Evolutionary conservation across 129 eudicot species (phyloP).

Genomic region (Flaveria robusta): DNA sequence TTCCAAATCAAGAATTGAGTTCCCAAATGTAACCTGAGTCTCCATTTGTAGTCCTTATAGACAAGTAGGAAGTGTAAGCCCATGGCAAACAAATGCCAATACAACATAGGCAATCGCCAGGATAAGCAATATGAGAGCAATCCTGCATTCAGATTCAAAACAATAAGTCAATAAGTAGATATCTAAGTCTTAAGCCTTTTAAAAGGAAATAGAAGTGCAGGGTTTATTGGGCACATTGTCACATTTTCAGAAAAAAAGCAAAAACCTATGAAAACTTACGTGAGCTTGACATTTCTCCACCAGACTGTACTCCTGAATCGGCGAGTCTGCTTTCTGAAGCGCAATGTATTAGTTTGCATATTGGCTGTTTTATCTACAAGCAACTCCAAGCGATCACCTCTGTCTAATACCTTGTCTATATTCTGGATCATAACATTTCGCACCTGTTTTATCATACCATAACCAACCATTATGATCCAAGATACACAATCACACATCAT

Average conservation of each 20-base stretch:
- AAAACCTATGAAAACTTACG: constrained; percentile 46
- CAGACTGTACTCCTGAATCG: constrained; percentile 88
- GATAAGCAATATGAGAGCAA: constrained; percentile 74
- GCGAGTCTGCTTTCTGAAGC: constrained; percentile 92
- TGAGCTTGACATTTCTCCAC: constrained; percentile 99
- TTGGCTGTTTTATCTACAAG: constrained; percentile 88
- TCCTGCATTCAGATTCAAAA: constrained; percentile 49
- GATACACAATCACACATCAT: background rate
- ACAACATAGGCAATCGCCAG: constrained; percentile 73
- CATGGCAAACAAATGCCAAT: constrained; percentile 84
- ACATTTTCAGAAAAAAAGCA: background rate
- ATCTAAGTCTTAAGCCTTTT: background rate
- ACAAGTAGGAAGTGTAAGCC: constrained; percentile 68
- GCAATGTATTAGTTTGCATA: constrained; percentile 88
- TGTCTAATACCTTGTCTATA: constrained; percentile 89
- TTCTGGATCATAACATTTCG: constrained; percentile 91
- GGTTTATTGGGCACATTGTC: background rate
- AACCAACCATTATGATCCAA: constrained; percentile 14
- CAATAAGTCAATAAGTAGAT: background rate
- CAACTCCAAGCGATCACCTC: constrained; percentile 96
- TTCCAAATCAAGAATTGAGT: constrained; percentile 10
- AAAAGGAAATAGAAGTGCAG: background rate
- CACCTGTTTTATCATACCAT: constrained; percentile 49
- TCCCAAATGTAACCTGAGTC: background rate
- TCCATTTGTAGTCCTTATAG: constrained; percentile 32